Evolutionary conservation across 805 yeast genomes (phyloP).

Genomic region (Metschnikowia picachoensis): DNA sequence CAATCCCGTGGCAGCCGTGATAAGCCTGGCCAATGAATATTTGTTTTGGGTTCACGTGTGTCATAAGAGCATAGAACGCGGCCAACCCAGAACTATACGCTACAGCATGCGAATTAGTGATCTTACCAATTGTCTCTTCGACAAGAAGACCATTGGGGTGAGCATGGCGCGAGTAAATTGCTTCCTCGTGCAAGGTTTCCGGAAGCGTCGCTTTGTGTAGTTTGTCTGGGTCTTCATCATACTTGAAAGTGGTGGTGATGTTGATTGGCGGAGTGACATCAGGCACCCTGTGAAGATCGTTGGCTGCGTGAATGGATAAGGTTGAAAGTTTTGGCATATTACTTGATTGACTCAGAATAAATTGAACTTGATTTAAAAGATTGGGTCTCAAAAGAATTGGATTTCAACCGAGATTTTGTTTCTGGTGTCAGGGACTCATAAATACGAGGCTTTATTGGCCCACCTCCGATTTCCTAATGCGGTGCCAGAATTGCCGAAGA

Average conservation of each 20-base stretch:
- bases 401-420: too few relatives aligned
- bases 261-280: conserved; percentile 81
- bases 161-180: conserved; percentile 61
- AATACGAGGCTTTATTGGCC: too few relatives aligned
- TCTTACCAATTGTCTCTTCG: conserved; percentile 58
- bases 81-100: conserved; percentile 76
- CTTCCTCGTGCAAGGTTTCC: conserved; percentile 10
- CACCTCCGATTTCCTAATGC: too few relatives aligned
- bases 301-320: conserved; percentile 66
- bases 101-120: conserved; percentile 63
- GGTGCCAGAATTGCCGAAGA: too few relatives aligned
- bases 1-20: conserved; percentile 78
- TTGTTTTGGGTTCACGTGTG: conserved; percentile 66
- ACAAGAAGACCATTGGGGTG: conserved; percentile 71
- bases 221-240: conserved; percentile 55
- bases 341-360: too few relatives aligned
- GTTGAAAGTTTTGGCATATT: conserved; percentile 8
- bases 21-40: conserved; percentile 77
- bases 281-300: conserved; percentile 48
- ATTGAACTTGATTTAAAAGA: too few relatives aligned
- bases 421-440: too few relatives aligned
- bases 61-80: conserved; percentile 74
- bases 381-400: too few relatives aligned
- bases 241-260: conserved; percentile 74
- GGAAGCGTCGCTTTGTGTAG: conserved; percentile 41